Evolutionary conservation across 768 basidiomycete species (phyloP), one percentile per base, ranked within the genome.

Genomic region (Suillus brevipes): DNA sequence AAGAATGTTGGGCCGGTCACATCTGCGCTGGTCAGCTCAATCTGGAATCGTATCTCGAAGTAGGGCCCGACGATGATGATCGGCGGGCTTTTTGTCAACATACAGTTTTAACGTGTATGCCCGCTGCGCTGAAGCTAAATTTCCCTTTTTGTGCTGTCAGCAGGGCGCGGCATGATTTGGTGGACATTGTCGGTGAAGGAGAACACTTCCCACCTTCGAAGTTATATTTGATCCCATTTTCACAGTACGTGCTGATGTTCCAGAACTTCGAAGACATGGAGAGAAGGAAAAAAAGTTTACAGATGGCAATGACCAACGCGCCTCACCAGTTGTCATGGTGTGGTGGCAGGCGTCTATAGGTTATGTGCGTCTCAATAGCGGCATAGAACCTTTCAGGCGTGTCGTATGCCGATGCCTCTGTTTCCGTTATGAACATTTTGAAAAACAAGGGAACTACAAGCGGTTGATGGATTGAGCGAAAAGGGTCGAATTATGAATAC

Each of bases 301-400:
- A 58, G 9, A 18, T 40, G 57, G 37, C 23, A 58, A 28, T n/a
- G 16, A 4, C 57, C 37, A 16, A 28, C 57, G 16, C 16, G 16
- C 25, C 38, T 25, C 18, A 40, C 18, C 18, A 59, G 16, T 25
- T 20, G 40, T 52, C 16, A 52, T 28, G 50, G 16, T 61, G n/a
- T 57, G 60, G 45, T 59, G 62, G 42, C 65, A 52, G 50, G 42
- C 28, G 25, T 55, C 62, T 20, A 61, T 58, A 65, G 61, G 65
- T 28, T 64, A 23, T 62, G 63, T 62, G 65, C 57, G 59, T 66
- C 47, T 47, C n/a, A 49, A 25, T 14, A 49, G 71, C 75, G 72
- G 74, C 75, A 77, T 74, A 68, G 64, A 70, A 56, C 70, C 65
- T 68, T 68, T 71, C 52, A 75, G 73, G 74, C 74, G 65, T 75